These are phyloP conservation scores for Ottelia alismoides DNA, from an alignment of 106 monocot genomes.

Conservation along the genomic window DNA sequence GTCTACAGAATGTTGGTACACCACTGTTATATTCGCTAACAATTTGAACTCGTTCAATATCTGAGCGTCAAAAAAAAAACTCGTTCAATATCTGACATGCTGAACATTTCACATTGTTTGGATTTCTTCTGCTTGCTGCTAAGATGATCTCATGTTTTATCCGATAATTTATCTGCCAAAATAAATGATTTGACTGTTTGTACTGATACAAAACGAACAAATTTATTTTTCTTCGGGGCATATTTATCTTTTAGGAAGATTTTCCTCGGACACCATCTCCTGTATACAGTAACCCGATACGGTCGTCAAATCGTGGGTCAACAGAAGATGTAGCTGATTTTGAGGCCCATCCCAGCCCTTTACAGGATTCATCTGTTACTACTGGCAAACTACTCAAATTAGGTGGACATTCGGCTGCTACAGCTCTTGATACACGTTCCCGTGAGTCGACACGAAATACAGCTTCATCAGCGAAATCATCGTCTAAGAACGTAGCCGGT, in stretches of 20 bases:
- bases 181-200: no score
- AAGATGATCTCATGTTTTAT: no score
- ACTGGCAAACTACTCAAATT: conserved; percentile 9
- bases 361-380: conserved; percentile 18
- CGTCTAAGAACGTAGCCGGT: conserved; percentile 16
- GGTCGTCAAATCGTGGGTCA: conserved; percentile 23
- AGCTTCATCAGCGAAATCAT: conserved; percentile 8
- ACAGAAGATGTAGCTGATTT: conserved; percentile 20
- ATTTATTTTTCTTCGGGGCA: no score
- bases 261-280: conserved; percentile 54
- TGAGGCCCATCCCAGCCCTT: conserved; percentile 8
- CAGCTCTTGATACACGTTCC: conserved; percentile 5
- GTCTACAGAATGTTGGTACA: no score
- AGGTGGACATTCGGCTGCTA: not conserved
- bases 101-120: no score
- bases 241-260: conserved; percentile 46
- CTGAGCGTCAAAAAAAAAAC: no score
- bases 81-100: no score
- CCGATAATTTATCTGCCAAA: no score
- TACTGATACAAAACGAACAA: no score
- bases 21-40: no score
- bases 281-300: conserved; percentile 31
- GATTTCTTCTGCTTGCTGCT: no score
- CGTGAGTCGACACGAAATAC: conserved; percentile 1
- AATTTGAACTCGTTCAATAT: no score